Conservation (phyloP, 2,329 filamentous ascomycete species). For the Apiospora koreana region DNA sequence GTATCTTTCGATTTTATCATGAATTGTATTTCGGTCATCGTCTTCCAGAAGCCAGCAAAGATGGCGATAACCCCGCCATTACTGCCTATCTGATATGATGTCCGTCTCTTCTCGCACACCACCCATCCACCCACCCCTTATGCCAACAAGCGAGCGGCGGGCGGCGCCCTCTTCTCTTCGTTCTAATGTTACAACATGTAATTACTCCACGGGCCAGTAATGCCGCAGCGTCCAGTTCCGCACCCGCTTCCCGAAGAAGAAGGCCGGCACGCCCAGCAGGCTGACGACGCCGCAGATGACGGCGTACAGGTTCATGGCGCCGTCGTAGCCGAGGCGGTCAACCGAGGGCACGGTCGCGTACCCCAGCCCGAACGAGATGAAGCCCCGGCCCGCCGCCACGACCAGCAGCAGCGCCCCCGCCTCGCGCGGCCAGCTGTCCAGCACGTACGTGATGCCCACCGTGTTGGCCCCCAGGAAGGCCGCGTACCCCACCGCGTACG, state of each 20-base stretch:
- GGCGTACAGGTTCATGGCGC: constrained; percentile 25
- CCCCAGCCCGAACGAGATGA: constrained; percentile 28
- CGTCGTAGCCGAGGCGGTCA: constrained; percentile 21
- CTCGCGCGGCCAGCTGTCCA: constrained; percentile 30
- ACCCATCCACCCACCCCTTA: not conserved
- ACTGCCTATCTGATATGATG: not conserved
- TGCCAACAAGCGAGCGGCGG: too few relatives aligned
- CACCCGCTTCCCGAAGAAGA: constrained; percentile 8
- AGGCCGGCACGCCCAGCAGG: constrained; percentile 4
- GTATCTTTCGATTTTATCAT: not conserved
- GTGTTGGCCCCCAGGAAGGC: constrained; percentile 28
- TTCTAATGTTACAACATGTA: too few relatives aligned
- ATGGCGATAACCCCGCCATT: too few relatives aligned
- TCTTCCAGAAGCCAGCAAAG: not conserved
- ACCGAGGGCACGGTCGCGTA: constrained; percentile 25
- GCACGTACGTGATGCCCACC: constrained; percentile 29
- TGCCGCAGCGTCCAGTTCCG: not conserved
- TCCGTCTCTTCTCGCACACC: too few relatives aligned
- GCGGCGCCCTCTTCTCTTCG: too few relatives aligned
- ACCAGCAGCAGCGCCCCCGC: constrained; percentile 27
- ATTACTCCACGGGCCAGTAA: constrained; percentile 10
- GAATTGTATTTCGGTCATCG: not conserved
- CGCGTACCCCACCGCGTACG: constrained; percentile 25
- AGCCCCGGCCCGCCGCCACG: constrained; percentile 26
- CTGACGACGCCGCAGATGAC: constrained; percentile 20